phyloP scores from a whole-genome alignment of 2,329 filamentous ascomycete genomes.

The Dendrostoma leiphaemia region DNA sequence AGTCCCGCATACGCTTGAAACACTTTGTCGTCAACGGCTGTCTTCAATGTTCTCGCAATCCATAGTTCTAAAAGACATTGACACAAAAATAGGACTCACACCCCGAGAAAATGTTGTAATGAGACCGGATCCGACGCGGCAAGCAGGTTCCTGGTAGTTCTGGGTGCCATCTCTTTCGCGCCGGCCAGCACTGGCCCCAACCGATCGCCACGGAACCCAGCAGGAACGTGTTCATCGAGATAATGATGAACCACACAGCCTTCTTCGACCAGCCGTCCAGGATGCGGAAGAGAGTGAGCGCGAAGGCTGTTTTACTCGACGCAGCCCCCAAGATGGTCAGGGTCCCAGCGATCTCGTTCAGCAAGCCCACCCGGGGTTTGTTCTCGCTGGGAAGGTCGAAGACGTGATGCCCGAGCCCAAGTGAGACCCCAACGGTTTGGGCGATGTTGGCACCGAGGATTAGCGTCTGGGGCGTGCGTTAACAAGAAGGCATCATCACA shows the following conservation, averaged over 20 bases:
- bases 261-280: constrained; percentile 23
- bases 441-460: constrained; percentile 7
- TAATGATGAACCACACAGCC: constrained; percentile 31
- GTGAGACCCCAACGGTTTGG: constrained; percentile 7
- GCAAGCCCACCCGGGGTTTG: not conserved
- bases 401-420: not conserved
- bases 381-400: not conserved
- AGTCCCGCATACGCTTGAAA: constrained; percentile 14
- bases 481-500: too few species aligned
- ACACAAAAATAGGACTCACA: too few species aligned
- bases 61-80: too few species aligned
- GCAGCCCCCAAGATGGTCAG: constrained; percentile 27
- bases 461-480: not conserved
- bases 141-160: constrained; percentile 25
- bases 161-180: constrained; percentile 24
- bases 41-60: too few species aligned
- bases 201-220: constrained; percentile 24
- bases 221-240: constrained; percentile 29
- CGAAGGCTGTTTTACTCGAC: constrained; percentile 35
- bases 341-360: not conserved
- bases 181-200: constrained; percentile 17
- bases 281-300: constrained; percentile 32
- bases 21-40: too few species aligned
- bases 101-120: constrained; percentile 24
- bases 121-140: constrained; percentile 19